Percentiles rank a stretch among this genome's conserved stretches.
Evolutionary conservation across 768 basidiomycete species (phyloP).

Genomic region (Punctularia strigosozonata): DNA sequence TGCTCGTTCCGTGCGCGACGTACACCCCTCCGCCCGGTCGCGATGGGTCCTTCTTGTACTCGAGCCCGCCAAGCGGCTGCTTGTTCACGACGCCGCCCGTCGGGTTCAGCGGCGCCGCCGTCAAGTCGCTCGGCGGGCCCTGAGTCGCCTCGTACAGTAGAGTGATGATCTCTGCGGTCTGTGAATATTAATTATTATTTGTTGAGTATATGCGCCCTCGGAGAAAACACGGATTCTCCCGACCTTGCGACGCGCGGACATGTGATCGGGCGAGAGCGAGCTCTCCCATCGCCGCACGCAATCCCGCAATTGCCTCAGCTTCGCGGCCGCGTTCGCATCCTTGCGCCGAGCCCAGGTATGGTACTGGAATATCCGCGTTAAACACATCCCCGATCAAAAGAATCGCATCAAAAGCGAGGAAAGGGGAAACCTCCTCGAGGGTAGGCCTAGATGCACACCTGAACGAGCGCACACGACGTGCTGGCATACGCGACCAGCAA

Average conservation of each 20-base stretch:
- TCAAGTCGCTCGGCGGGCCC: slow-evolving; percentile 38
- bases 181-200: slow-evolving; percentile 7
- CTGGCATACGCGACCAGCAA: slow-evolving; percentile 78
- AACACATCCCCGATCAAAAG: no score
- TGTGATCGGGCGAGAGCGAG: slow-evolving; percentile 82
- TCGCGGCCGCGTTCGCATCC: slow-evolving; percentile 61
- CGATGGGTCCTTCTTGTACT: slow-evolving; percentile 70
- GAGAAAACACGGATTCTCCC: slow-evolving; percentile 13
- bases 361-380: slow-evolving; percentile 51
- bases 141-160: slow-evolving; percentile 91
- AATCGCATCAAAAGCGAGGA: not conserved
- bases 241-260: slow-evolving; percentile 87
- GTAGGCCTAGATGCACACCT: slow-evolving; percentile 36
- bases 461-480: slow-evolving; percentile 82
- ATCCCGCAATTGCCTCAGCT: slow-evolving; percentile 72
- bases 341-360: slow-evolving; percentile 86
- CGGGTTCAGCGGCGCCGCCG: slow-evolving; percentile 62
- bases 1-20: slow-evolving; percentile 35
- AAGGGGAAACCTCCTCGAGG: not conserved
- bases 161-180: slow-evolving; percentile 90
- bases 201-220: slow-evolving; percentile 6
- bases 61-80: slow-evolving; percentile 41
- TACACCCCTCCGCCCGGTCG: slow-evolving; percentile 85
- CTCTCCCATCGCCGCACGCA: slow-evolving; percentile 82
- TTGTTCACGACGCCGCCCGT: slow-evolving; percentile 57